Percentiles rank a stretch among this genome's conserved stretches.
These are phyloP conservation scores for Plasmopara halstedii DNA, from an alignment of 352 stramenopile species.

Conservation along the genomic window DNA sequence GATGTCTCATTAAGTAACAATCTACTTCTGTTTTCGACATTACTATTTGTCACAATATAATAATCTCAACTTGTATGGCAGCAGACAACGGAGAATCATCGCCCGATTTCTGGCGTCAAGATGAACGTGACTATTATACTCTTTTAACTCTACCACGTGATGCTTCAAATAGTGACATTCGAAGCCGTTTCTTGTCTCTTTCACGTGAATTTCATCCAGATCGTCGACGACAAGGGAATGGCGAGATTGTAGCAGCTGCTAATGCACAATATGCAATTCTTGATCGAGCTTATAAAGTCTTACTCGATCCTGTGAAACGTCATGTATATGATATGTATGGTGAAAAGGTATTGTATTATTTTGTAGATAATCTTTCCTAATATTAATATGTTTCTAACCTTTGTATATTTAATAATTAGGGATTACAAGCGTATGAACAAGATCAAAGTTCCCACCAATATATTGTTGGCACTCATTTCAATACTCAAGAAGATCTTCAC, in stretches of 20 bases:
- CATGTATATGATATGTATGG: slow-evolving; percentile 73
- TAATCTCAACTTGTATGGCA: too few relatives aligned
- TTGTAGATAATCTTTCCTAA: too few relatives aligned
- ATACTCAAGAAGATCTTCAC: slow-evolving; percentile 42
- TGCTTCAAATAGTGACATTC: slow-evolving; percentile 56
- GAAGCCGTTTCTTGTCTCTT: slow-evolving; percentile 53
- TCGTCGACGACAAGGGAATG: slow-evolving; percentile 36
- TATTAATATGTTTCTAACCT: too few relatives aligned
- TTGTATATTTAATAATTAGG: slow-evolving; percentile 6
- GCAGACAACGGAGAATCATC: not conserved
- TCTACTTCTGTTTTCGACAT: too few relatives aligned
- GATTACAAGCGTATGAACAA: slow-evolving; percentile 60
- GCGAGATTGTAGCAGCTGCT: slow-evolving; percentile 46
- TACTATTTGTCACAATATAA: too few relatives aligned
- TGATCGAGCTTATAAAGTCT: slow-evolving; percentile 77
- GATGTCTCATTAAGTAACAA: too few relatives aligned
- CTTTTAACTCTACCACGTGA: slow-evolving; percentile 58
- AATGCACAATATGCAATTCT: slow-evolving; percentile 75
- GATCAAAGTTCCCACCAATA: slow-evolving; percentile 26
- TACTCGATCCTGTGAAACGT: slow-evolving; percentile 56
- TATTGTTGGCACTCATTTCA: slow-evolving; percentile 36
- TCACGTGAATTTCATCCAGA: slow-evolving; percentile 85
- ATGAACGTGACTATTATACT: slow-evolving; percentile 80
- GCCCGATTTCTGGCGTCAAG: slow-evolving; percentile 35
- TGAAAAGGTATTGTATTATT: too few relatives aligned